Evolutionary conservation across 2,329 filamentous ascomycete genomes (phyloP).

Genomic region (Xylariales sp.): DNA sequence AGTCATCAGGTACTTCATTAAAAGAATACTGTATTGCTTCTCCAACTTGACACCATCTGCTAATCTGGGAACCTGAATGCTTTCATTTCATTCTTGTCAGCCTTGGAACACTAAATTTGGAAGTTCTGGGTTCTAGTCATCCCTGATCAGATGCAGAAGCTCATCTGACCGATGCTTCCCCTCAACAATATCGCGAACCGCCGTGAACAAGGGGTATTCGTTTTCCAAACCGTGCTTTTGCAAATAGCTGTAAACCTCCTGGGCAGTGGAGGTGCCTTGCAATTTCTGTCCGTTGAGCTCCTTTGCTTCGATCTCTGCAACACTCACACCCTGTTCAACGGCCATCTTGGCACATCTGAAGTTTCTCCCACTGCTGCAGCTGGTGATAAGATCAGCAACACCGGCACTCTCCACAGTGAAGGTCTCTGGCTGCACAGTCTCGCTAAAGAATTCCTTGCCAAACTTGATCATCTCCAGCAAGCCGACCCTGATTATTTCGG

Average conservation of each 20-base stretch:
- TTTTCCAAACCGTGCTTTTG: constrained; percentile 71
- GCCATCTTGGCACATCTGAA: constrained; percentile 90
- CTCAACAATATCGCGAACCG: constrained; percentile 77
- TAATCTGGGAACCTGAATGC: background rate
- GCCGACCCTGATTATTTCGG: constrained; percentile 95
- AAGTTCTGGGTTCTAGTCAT: background rate
- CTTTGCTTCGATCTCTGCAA: constrained; percentile 81
- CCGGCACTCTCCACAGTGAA: constrained; percentile 97
- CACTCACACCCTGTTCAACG: constrained; percentile 71
- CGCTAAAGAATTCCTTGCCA: constrained; percentile 85
- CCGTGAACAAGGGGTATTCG: constrained; percentile 90
- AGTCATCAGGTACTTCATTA: no score
- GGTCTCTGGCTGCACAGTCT: constrained; percentile 74
- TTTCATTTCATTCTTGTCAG: background rate
- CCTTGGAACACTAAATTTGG: background rate
- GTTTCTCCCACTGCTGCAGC: constrained; percentile 87
- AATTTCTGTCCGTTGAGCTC: constrained; percentile 97
- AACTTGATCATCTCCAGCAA: constrained; percentile 96
- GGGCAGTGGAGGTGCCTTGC: constrained; percentile 90
- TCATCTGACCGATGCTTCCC: constrained; percentile 74
- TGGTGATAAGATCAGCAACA: constrained; percentile 93
- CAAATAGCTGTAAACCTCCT: constrained; percentile 87
- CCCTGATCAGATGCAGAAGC: constrained; percentile 64
- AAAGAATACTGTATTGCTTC: no score
- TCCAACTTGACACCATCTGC: no score